Evolutionary conservation across 2,329 filamentous ascomycete genomes (phyloP).

Genomic region (Mycosphaerella arachidis): DNA sequence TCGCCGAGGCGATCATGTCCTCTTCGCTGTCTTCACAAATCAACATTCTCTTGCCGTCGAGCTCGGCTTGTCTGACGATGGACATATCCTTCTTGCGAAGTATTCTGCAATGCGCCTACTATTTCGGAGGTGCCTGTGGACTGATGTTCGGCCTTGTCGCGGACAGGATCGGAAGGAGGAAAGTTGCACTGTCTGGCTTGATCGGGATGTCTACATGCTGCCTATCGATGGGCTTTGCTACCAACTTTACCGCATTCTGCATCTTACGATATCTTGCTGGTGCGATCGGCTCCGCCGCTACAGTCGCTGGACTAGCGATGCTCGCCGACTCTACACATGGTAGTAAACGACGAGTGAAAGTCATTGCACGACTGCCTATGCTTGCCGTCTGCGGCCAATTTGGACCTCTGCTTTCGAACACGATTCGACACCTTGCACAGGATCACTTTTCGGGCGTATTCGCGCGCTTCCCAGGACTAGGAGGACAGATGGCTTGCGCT

Average conservation of each 20-base stretch:
- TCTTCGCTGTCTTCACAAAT: constrained; percentile 47
- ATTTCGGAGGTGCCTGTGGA: constrained; percentile 43
- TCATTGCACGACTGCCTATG: constrained; percentile 43
- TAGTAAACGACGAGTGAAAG: constrained; percentile 32
- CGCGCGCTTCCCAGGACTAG: constrained; percentile 40
- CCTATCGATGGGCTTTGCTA: constrained; percentile 45
- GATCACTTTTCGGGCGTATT: constrained; percentile 37
- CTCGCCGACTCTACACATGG: constrained; percentile 37
- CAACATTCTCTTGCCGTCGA: constrained; percentile 42
- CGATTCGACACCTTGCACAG: constrained; percentile 41
- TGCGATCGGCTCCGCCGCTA: constrained; percentile 41
- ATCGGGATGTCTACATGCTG: constrained; percentile 44
- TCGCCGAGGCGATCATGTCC: constrained; percentile 49
- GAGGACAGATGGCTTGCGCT: constrained; percentile 42
- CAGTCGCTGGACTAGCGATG: constrained; percentile 45
- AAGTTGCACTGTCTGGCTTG: constrained; percentile 43
- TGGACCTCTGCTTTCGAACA: constrained; percentile 42
- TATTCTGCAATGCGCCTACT: constrained; percentile 47
- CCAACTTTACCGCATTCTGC: constrained; percentile 39
- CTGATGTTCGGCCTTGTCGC: constrained; percentile 44
- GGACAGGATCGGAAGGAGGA: constrained; percentile 41
- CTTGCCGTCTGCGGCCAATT: constrained; percentile 44
- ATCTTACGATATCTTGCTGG: constrained; percentile 43
- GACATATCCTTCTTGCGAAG: constrained; percentile 45
- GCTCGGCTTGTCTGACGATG: constrained; percentile 42